Percentiles rank a stretch among this genome's conserved stretches.
These are phyloP conservation scores for Mycena haematopus DNA, from an alignment of 768 basidiomycete species.

Conservation along the genomic window DNA sequence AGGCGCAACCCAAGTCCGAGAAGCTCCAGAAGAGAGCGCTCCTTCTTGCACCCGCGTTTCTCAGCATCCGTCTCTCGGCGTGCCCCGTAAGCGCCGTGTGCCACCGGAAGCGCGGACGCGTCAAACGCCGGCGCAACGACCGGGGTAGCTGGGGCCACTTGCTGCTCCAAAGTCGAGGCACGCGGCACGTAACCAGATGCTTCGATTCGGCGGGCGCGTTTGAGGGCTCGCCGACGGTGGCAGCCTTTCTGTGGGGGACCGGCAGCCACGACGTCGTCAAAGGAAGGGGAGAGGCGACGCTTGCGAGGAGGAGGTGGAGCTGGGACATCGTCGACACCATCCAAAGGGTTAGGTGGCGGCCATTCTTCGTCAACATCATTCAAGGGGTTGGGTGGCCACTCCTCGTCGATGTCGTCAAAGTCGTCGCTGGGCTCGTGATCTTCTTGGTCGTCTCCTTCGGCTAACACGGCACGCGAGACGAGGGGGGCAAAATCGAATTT, in stretches of 20 bases:
- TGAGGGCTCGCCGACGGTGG: background rate
- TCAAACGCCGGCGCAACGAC: background rate
- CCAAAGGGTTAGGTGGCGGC: background rate
- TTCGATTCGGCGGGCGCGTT: background rate
- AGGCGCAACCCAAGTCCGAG: background rate
- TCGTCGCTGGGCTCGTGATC: background rate
- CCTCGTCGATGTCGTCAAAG: no score
- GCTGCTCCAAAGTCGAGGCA: background rate
- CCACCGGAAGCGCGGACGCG: background rate
- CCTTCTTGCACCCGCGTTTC: background rate
- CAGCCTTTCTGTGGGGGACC: background rate
- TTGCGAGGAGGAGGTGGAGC: background rate
- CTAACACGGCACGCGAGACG: background rate
- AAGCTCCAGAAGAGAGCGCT: background rate
- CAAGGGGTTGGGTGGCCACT: background rate
- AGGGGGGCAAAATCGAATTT: background rate
- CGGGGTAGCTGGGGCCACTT: background rate
- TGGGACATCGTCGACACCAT: background rate
- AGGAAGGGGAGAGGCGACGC: background rate
- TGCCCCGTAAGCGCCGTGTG: background rate
- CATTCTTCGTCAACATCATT: background rate
- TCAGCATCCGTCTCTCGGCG: background rate
- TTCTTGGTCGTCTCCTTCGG: background rate
- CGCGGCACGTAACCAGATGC: background rate
- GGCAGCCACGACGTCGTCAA: background rate